Conservation (phyloP, 2,329 filamentous ascomycete species). For the Colletotrichum graminicola region DNA sequence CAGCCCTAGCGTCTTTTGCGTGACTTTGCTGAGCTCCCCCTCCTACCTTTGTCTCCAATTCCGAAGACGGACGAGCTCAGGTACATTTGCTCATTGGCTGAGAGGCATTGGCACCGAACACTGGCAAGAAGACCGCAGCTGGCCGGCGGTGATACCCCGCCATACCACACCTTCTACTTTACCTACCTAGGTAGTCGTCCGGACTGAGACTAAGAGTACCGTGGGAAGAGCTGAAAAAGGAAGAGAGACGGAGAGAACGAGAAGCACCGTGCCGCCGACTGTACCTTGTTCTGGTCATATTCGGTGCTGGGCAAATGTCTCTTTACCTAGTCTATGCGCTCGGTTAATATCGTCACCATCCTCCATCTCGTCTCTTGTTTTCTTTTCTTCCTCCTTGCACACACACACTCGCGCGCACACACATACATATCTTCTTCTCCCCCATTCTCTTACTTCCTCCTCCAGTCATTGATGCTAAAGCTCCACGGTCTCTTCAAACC, state of each 20-base stretch:
- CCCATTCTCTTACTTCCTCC: neutral
- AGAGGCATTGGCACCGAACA: neutral
- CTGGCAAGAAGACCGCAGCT: neutral
- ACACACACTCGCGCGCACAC: neutral
- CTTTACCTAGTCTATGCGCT: conserved; percentile 12
- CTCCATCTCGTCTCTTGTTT: conserved; percentile 16
- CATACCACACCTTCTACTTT: neutral
- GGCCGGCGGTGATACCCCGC: conserved; percentile 2
- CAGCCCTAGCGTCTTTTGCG: conserved; percentile 7
- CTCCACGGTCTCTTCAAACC: conserved; percentile 5
- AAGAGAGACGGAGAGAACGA: neutral
- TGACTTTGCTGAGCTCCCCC: conserved; percentile 9
- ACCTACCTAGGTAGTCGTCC: neutral
- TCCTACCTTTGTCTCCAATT: neutral
- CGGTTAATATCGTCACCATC: conserved; percentile 27
- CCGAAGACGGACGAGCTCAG: neutral
- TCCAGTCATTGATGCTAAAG: conserved; percentile 2
- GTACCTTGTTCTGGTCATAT: neutral
- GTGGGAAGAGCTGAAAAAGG: neutral
- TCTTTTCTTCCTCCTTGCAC: neutral
- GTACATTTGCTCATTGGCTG: neutral
- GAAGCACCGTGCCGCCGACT: neutral
- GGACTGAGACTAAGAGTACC: neutral
- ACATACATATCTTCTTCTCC: neutral
- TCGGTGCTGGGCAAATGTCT: neutral